Evolutionary conservation across 768 basidiomycete genomes (phyloP), one percentile per base, ranked within the genome.

Genomic region (Boletus rufocinnamomeus): DNA sequence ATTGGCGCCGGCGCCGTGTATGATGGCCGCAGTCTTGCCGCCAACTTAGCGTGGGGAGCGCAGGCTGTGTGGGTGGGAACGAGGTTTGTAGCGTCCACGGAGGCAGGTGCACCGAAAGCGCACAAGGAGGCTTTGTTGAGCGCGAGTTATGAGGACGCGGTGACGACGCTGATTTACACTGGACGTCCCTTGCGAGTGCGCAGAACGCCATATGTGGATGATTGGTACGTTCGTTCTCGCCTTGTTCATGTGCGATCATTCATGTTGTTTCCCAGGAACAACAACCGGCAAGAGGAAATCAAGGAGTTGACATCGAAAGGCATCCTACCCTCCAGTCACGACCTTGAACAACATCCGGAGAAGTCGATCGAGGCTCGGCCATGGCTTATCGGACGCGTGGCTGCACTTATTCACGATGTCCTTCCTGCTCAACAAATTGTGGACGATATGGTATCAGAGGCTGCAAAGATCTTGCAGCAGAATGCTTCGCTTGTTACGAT

Each of bases 1-100:
- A 75, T 98, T 58, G 95, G 93, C 28, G 95, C 95, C 6, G 95
- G 95, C 34, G 95, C 93, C 0, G 89, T 98, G 21, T 93, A 85
- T 74, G 93, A 96, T 64, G 94, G 94, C 6, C 83, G 94, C 50
- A 83, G 89, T 58, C 79, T 96, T 10, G 94, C 92, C 4, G 91
- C 95, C 17, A 93, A 95, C 67, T 74, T 98, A 54, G 80, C 86
- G 65, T 95, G 89, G 85, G 95, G 95, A 61, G 94, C 94, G 38
- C 82, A 93, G 64, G 95, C 81, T 37, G 93, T 95, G 54, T 95
- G 90, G 91, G 89, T 91, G 38, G 91, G 90, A 46, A 92, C 90
- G 4, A 84, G 94, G 47, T 95, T 96, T 67, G 93, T 95, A 27
- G 93, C 94, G 16, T 77, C 84, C 17, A 80, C 74, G 6, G 93